Evolutionary conservation across 2,329 filamentous ascomycete species (phyloP).

Genomic region (Pezicula neosporulosa): DNA sequence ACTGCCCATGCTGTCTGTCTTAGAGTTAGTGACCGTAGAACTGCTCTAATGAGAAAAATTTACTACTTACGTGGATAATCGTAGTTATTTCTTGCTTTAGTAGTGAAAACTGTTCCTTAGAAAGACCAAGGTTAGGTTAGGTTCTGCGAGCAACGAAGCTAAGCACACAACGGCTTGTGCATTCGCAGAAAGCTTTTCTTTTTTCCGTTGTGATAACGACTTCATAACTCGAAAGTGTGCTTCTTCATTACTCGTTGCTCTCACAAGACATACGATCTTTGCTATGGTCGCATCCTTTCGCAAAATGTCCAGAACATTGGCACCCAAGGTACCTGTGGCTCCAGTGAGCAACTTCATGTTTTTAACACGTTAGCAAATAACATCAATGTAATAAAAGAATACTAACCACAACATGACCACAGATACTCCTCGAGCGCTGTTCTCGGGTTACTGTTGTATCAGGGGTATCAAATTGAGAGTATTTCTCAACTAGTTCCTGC

Average conservation of each 20-base stretch:
- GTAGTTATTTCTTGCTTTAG: slow-evolving; percentile 41
- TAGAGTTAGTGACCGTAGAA: background rate
- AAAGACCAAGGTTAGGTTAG: slow-evolving; percentile 44
- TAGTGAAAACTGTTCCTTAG: slow-evolving; percentile 32
- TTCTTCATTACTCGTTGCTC: slow-evolving; percentile 38
- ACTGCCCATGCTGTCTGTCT: slow-evolving; percentile 54
- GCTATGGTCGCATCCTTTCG: slow-evolving; percentile 31
- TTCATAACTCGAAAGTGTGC: slow-evolving; percentile 40
- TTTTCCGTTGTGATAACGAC: slow-evolving; percentile 34
- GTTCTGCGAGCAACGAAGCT: slow-evolving; percentile 44
- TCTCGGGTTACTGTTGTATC: too few species aligned
- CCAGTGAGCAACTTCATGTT: slow-evolving; percentile 43
- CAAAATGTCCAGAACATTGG: slow-evolving; percentile 45
- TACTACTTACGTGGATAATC: slow-evolving; percentile 54
- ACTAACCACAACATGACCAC: background rate
- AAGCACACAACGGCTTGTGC: slow-evolving; percentile 41
- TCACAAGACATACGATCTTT: slow-evolving; percentile 54
- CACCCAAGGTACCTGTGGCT: slow-evolving; percentile 47
- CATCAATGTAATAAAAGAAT: too few species aligned
- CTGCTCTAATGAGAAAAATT: too few species aligned
- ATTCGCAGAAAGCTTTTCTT: slow-evolving; percentile 21
- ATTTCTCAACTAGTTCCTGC: slow-evolving; percentile 41
- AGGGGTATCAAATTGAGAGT: slow-evolving; percentile 30
- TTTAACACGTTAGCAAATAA: background rate
- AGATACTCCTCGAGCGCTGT: too few species aligned